Evolutionary conservation across 2,329 filamentous ascomycete species (phyloP).

Genomic region (Colletotrichum tropicicola): DNA sequence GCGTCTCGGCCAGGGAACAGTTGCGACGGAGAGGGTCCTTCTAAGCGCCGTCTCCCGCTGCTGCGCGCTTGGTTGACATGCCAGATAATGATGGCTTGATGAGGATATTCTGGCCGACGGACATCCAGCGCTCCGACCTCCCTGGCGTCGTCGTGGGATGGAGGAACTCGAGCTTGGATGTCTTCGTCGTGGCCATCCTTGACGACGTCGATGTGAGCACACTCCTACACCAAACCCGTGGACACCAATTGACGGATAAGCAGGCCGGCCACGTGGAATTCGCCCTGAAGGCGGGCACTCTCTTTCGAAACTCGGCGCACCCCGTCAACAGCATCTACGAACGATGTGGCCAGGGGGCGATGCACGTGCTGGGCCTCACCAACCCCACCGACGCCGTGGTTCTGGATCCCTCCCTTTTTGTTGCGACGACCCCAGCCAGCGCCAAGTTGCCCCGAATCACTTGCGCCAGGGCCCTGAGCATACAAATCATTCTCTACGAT

Average conservation of each 20-base stretch:
- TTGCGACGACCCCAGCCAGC: conserved; percentile 63
- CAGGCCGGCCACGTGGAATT: conserved; percentile 85
- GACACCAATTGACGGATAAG: conserved; percentile 36
- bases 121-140: conserved; percentile 75
- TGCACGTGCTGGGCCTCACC: conserved; percentile 86
- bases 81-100: conserved; percentile 86
- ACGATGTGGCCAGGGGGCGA: conserved; percentile 81
- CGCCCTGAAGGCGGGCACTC: conserved; percentile 82
- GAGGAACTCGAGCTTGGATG: conserved; percentile 90
- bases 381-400: conserved; percentile 67
- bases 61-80: conserved; percentile 60
- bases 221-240: not conserved
- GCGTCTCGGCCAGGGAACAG: conserved; percentile 95
- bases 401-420: conserved; percentile 76
- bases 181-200: conserved; percentile 89
- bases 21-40: conserved; percentile 94
- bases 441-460: conserved; percentile 74
- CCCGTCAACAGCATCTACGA: conserved; percentile 83
- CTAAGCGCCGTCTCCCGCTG: conserved; percentile 55
- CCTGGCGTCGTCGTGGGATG: conserved; percentile 93
- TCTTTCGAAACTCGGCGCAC: conserved; percentile 85
- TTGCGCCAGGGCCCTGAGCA: conserved; percentile 75
- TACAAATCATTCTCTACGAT: conserved; percentile 91
- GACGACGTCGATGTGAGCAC: conserved; percentile 85
- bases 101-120: conserved; percentile 98